These are phyloP conservation scores for Isabelozyma pseudorhagii DNA, from an alignment of 805 yeast genomes.

Conservation along the genomic window DNA sequence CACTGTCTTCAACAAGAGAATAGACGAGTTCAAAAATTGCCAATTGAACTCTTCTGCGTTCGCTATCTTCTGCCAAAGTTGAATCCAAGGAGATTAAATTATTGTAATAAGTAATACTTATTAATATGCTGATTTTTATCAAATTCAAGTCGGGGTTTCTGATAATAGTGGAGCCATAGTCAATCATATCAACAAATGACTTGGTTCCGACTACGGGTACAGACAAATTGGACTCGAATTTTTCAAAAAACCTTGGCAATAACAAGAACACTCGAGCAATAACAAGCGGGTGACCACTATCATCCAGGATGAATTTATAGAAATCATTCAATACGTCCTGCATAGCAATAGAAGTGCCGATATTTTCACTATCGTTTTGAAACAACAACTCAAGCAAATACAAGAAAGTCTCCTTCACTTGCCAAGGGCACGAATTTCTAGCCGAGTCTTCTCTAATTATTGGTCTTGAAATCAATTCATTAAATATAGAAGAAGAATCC, in stretches of 20 bases:
- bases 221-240: slow-evolving; percentile 38
- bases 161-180: slow-evolving; percentile 13
- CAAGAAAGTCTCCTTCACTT: slow-evolving; percentile 37
- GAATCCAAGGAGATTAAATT: slow-evolving; percentile 15
- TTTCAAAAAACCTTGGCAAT: slow-evolving; percentile 57
- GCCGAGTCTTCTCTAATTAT: slow-evolving; percentile 4
- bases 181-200: slow-evolving; percentile 24
- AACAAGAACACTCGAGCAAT: slow-evolving; percentile 47
- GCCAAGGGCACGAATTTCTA: slow-evolving; percentile 17
- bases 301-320: slow-evolving; percentile 7
- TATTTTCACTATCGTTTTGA: slow-evolving; percentile 29
- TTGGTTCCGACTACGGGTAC: slow-evolving; percentile 28
- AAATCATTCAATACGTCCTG: slow-evolving; percentile 15
- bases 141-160: slow-evolving; percentile 9
- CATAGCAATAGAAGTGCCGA: slow-evolving; percentile 14
- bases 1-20: slow-evolving; percentile 55
- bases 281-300: slow-evolving; percentile 30
- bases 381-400: slow-evolving; percentile 41
- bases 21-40: slow-evolving; percentile 37
- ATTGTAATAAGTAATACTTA: slow-evolving; percentile 52
- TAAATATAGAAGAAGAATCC: slow-evolving; percentile 32
- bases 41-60: slow-evolving; percentile 21
- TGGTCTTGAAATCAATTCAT: slow-evolving; percentile 8
- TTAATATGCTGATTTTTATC: slow-evolving; percentile 36
- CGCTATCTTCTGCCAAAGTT: slow-evolving; percentile 9